Conservation (phyloP, 1,139 yeast genomes). For the Saccharomyces uvarum region DNA sequence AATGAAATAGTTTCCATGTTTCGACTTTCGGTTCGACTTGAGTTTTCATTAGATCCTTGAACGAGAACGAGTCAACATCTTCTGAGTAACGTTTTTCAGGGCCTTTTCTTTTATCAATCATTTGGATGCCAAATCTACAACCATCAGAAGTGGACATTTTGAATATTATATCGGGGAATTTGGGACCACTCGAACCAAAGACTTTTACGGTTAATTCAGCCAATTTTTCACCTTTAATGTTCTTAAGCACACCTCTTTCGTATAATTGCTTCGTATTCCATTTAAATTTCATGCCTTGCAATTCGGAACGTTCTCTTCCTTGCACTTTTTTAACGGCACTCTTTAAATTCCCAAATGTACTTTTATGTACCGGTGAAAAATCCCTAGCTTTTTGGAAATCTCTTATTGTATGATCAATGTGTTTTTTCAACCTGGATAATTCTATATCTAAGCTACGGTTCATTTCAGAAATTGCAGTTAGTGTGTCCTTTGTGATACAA, state of each 20-base stretch:
- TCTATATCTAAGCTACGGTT: conserved; percentile 12
- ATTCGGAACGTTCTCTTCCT: conserved; percentile 13
- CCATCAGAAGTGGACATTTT: conserved; percentile 59
- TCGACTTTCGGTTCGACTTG: conserved; percentile 20
- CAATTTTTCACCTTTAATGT: conserved; percentile 45
- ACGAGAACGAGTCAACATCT: conserved; percentile 23
- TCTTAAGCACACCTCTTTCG: conserved; percentile 63
- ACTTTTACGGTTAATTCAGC: conserved; percentile 36
- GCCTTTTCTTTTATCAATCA: conserved; percentile 26
- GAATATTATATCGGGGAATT: conserved; percentile 61
- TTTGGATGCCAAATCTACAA: conserved; percentile 26
- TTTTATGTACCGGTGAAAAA: conserved; percentile 20
- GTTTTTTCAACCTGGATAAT: conserved; percentile 9
- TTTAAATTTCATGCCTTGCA: conserved; percentile 35
- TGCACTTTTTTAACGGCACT: conserved; percentile 51
- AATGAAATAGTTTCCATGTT: conserved; percentile 16
- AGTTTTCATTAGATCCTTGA: conserved; percentile 18
- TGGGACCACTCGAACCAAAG: conserved; percentile 40
- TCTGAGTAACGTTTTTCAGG: conserved; percentile 19
- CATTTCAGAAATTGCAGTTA: conserved; percentile 29
- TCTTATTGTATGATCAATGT: conserved; percentile 14
- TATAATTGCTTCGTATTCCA: conserved; percentile 68
- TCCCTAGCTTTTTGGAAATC: conserved; percentile 17
- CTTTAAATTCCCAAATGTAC: conserved; percentile 34
- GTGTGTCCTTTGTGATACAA: conserved; percentile 50